These are phyloP conservation scores for Kernera saxatilis DNA, from an alignment of 345 rosid genomes.

Conservation along the genomic window DNA sequence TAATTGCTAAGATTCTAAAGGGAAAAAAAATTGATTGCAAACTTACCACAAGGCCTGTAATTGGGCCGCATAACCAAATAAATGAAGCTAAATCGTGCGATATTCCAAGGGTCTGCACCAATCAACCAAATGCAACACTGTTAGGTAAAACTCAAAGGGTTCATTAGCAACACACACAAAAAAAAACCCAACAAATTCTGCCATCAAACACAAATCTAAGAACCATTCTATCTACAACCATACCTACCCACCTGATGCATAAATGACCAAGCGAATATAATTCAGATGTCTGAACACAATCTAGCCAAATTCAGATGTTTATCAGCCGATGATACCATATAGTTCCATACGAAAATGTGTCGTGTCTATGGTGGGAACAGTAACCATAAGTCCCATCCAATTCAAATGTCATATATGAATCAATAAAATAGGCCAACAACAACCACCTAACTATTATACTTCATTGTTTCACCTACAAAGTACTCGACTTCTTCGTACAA, in stretches of 20 bases:
- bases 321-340: background rate
- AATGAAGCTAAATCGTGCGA: constrained; percentile 94
- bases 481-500: background rate
- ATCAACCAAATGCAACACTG: constrained; percentile 26
- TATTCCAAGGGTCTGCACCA: constrained; percentile 90
- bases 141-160: constrained; percentile 18
- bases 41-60: constrained; percentile 98
- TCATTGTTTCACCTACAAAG: background rate
- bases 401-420: background rate
- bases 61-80: constrained; percentile 97
- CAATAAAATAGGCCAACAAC: background rate
- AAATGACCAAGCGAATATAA: background rate
- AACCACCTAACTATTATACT: background rate
- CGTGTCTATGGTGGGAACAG: background rate
- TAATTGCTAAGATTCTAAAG: background rate
- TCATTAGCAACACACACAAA: background rate
- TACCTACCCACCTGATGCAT: background rate
- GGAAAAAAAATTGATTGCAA: background rate
- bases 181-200: background rate
- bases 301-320: background rate
- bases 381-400: background rate
- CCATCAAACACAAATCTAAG: background rate
- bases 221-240: background rate
- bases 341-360: background rate
- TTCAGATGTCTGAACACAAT: background rate